Base-by-base conservation (phyloP, 1,284 basidiomycete genomes). In the Puccinia coronata region DNA sequence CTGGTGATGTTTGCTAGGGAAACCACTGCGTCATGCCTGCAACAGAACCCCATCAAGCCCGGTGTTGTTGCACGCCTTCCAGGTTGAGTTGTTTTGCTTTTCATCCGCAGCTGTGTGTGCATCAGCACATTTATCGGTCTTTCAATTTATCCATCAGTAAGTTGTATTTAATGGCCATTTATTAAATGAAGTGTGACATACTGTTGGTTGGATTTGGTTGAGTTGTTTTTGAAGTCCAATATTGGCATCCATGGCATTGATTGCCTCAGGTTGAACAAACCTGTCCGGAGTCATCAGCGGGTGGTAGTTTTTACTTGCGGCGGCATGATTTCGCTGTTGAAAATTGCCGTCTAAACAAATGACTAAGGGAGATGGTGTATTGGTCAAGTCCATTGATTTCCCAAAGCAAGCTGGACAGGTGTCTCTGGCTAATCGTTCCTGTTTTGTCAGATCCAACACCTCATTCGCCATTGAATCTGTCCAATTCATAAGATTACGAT, bases 51-150 rank as follows among this genome's bases (percentile, higher is more conserved):
- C 43, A 47, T 47, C 43, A 47, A 49, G 9, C n/a, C 67, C 67
- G 1, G 67, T 70, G 9, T 70, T 20, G 20, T 70, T 39, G 18
- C 67, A 70, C 0, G 34, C 67, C 23, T 25, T 49, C 67, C 67
- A 70, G 39, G 65, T 69, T 34, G 23, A 39, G 2, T 39, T 47
- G 36, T 69, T 39, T 12, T 25, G 65, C 18, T 47, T 39, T 28
- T 69, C 65, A 39, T 69, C 23, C 12, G 65, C 65, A 39, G 65
- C 69, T 49, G 16, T 71, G 41, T 43, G 69, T 49, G 69, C 36
- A 43, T 49, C 23, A 1, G 69, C 43, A 47, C 69, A 71, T 31
- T 43, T 18, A 31, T 71, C 69, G 39, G 28, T 11, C 43, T 71
- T 41, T 25, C 61, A 18, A 53, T n/a, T n/a, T n/a, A n/a, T 53